A percentile compares a stretch with the other conserved stretches of the same genome.
Conservation (phyloP, 306 rosid species). For the Hylodesmum podocarpum region DNA sequence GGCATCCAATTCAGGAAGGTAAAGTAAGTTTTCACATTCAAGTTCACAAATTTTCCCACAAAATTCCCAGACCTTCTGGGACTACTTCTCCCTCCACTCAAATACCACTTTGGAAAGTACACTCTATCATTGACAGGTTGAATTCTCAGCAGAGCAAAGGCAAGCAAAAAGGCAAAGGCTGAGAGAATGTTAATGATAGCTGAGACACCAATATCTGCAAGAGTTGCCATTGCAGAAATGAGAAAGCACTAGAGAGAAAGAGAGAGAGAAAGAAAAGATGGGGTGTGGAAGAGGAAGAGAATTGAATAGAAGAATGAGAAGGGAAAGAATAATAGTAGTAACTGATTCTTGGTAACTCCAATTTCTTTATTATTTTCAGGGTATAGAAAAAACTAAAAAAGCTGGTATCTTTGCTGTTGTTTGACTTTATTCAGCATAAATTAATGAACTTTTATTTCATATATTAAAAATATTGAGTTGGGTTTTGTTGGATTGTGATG, state of each 20-base stretch:
- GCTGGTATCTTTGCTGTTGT: conserved; percentile 29
- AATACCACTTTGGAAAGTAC: conserved; percentile 90
- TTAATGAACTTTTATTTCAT: background rate
- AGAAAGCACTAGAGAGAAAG: background rate
- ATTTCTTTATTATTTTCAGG: conserved; percentile 19
- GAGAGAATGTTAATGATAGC: conserved; percentile 71
- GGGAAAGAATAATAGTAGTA: conserved; percentile 42
- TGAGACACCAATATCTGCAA: conserved; percentile 86
- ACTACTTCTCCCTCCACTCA: conserved; percentile 64
- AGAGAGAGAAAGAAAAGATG: background rate
- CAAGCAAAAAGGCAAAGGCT: conserved; percentile 79
- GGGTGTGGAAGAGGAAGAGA: conserved; percentile 3
- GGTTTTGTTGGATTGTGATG: conserved; percentile 39
- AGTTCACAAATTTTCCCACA: conserved; percentile 82
- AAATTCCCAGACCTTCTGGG: conserved; percentile 69
- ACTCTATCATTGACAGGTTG: conserved; percentile 95
- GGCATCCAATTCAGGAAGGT: conserved; percentile 98
- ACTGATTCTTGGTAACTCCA: conserved; percentile 25
- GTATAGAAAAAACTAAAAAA: background rate
- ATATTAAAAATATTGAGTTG: background rate
- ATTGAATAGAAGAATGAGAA: conserved; percentile 24
- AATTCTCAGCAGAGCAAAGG: conserved; percentile 82
- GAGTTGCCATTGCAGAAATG: conserved; percentile 67
- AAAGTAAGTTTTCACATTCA: conserved; percentile 70
- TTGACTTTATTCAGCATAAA: conserved; percentile 15